Conservation (phyloP, 257 asterid genomes). For the Solanum rostratum region DNA sequence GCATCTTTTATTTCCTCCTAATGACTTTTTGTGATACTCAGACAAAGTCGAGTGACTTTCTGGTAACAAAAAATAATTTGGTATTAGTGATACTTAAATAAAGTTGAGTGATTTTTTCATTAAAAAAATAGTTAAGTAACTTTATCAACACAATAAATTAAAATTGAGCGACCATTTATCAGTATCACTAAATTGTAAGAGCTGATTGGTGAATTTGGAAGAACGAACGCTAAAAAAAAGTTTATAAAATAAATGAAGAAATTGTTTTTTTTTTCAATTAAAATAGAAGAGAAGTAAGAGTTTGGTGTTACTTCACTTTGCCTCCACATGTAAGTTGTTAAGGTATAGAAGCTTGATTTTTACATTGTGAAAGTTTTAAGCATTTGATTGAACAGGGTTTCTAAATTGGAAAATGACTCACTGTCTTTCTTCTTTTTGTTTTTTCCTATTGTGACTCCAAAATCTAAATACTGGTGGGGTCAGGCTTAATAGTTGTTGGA, state of each 20-base stretch:
- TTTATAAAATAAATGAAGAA: neutral
- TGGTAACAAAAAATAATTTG: neutral
- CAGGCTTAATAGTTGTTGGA: neutral
- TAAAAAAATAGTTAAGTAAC: too few relatives aligned
- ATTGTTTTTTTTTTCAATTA: neutral
- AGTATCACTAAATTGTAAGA: neutral
- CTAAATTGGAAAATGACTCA: conserved; percentile 52
- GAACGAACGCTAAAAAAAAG: conserved; percentile 28
- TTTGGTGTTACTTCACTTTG: conserved; percentile 67
- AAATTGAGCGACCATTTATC: neutral
- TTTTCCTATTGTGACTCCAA: neutral
- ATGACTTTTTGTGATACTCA: neutral
- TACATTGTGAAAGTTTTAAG: conserved; percentile 8
- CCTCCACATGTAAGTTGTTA: conserved; percentile 45
- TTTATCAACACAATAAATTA: neutral
- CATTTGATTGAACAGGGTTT: conserved; percentile 32
- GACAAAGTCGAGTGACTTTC: neutral
- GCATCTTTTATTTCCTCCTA: neutral
- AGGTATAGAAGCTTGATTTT: conserved; percentile 3
- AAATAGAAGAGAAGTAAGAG: conserved; percentile 1
- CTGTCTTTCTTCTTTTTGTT: neutral
- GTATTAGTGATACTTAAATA: too few relatives aligned
- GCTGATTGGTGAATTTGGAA: conserved; percentile 10
- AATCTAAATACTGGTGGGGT: neutral
- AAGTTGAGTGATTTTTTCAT: too few relatives aligned